These are phyloP conservation scores for Phaffia tasmanica DNA, from an alignment of 768 basidiomycete genomes.

Conservation along the genomic window DNA sequence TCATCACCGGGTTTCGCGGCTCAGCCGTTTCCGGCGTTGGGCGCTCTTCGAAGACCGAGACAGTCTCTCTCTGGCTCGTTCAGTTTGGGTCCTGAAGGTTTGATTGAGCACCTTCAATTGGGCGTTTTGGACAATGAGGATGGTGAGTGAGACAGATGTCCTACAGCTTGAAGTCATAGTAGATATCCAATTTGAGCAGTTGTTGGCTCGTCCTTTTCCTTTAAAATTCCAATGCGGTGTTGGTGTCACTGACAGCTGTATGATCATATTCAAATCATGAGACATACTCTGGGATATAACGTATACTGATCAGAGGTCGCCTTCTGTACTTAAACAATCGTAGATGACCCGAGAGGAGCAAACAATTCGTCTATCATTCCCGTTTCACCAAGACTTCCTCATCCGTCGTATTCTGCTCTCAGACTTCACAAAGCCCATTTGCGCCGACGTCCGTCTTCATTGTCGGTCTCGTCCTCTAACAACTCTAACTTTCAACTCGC, in stretches of 20 bases:
- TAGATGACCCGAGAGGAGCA: constrained; percentile 13
- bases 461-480: constrained; percentile 5
- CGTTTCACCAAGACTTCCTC: constrained; percentile 14
- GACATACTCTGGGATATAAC: not conserved
- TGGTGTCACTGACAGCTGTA: not conserved
- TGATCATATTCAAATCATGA: not conserved
- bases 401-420: not conserved
- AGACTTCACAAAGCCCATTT: not conserved
- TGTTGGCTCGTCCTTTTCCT: too few relatives aligned
- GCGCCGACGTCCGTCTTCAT: not conserved
- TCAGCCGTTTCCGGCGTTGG: too few relatives aligned
- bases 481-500: not conserved
- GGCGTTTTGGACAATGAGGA: constrained; percentile 7
- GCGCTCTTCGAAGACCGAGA: too few relatives aligned
- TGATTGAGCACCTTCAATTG: constrained; percentile 18
- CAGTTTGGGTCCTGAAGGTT: constrained; percentile 19
- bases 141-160: not conserved
- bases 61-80: constrained; percentile 22
- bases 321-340: not conserved
- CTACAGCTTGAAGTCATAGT: too few relatives aligned
- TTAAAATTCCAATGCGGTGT: not conserved
- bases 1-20: too few relatives aligned
- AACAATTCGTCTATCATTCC: constrained; percentile 26
- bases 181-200: not conserved
- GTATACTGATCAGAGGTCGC: not conserved